Base-by-base conservation (phyloP, 192 early-diverging fungal genomes). In the Dispira simplex region DNA sequence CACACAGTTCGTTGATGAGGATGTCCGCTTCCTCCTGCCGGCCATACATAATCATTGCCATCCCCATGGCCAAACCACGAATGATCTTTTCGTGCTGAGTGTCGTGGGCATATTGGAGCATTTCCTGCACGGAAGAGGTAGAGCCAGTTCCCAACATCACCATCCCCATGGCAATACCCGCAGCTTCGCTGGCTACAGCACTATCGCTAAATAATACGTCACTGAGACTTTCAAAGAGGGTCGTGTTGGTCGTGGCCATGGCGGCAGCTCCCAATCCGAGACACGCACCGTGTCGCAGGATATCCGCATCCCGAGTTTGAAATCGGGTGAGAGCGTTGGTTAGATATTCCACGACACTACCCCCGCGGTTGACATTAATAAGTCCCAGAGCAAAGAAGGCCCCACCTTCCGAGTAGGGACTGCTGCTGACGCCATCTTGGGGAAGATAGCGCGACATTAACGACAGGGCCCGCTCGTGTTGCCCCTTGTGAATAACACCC, bases 21-120 rank as follows among this genome's bases (percentile, higher is more conserved):
- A 66, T 71, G 72, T 99, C 97, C 6, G 97, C 97, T 49, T 84
- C 84, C 71, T 97, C 94, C 74, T 97, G 93, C 67, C 85, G 85
- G 16, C 92, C 97, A 72, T 94, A 99, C 94, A 98, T 95, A 20
- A 99, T 86, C 59, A 99, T 70, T 0, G 94, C 84, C 57, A 99
- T 89, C 55, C 97, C 95, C 27, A 97, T 79, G 11, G 95, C 87
- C 64, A 97, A 74, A 53, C 94, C 92, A 44, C 97, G 90, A 63
- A 99, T 98, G 65, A 98, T 99, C 79, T 99, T 99, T 68, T 99
- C 97, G 75, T 99, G 97, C 71, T 93, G 91, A 8, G 97, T 99
- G 64, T 98, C 95, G 65, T 91, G 90, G 16, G 97, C 97, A 66
- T 99, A 99, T 67, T 90, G 85, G 39, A 98, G 75, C 94, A 99